phyloP scores from a whole-genome alignment of 2,329 filamentous ascomycete genomes.

The Phaeoacremonium minimum region DNA sequence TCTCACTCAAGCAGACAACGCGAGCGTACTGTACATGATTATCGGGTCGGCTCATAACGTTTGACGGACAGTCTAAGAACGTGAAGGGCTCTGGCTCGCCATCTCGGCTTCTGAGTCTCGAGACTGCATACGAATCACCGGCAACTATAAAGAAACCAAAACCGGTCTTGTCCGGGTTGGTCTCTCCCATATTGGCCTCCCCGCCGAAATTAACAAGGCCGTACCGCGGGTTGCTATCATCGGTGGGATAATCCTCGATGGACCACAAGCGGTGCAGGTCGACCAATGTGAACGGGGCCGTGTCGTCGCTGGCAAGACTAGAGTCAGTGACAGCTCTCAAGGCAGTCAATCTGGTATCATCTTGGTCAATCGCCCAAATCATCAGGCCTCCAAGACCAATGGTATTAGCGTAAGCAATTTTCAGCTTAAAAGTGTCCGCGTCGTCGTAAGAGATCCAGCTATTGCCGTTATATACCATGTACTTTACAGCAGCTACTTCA shows the following conservation, averaged over 20 bases:
- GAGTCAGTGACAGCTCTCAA: slow-evolving; percentile 1
- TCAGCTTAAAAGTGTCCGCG: slow-evolving; percentile 20
- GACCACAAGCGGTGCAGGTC: neutral
- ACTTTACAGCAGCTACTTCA: slow-evolving; percentile 2
- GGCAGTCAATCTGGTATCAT: slow-evolving; percentile 8
- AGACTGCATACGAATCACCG: neutral
- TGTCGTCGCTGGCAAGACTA: neutral
- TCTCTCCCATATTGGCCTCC: neutral
- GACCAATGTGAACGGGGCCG: neutral
- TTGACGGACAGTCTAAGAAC: neutral
- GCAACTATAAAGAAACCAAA: neutral
- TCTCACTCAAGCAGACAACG: neutral
- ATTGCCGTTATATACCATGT: slow-evolving; percentile 11
- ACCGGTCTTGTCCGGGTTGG: neutral
- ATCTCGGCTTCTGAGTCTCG: neutral
- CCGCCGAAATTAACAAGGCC: neutral
- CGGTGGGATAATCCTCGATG: neutral
- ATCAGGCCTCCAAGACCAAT: slow-evolving; percentile 18
- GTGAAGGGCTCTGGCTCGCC: neutral
- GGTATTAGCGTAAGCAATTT: slow-evolving; percentile 19
- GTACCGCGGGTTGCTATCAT: neutral
- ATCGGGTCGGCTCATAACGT: neutral
- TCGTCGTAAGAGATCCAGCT: slow-evolving; percentile 34
- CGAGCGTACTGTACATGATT: neutral
- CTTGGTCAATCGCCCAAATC: slow-evolving; percentile 19